Evolutionary conservation across 1,284 basidiomycete species (phyloP).

Genomic region (Ustilago xerochloae): DNA sequence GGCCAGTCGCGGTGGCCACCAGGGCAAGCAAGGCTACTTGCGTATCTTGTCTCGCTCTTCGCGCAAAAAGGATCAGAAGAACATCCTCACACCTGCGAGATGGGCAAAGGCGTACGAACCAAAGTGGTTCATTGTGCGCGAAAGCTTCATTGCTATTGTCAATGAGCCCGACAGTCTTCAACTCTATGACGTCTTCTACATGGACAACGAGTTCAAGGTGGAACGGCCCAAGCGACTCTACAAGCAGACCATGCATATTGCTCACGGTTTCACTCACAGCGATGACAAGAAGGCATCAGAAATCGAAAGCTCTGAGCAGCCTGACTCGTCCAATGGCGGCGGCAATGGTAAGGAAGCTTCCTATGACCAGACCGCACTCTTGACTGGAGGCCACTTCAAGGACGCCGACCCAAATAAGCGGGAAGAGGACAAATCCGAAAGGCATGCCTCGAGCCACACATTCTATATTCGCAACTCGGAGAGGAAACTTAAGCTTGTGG

Average conservation of each 20-base stretch:
- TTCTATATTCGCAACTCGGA: constrained; percentile 95
- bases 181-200: constrained; percentile 91
- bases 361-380: constrained; percentile 57
- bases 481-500: constrained; percentile 85
- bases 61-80: constrained; percentile 70
- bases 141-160: constrained; percentile 89
- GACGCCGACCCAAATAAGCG: constrained; percentile 36
- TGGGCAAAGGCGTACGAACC: constrained; percentile 78
- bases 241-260: constrained; percentile 65
- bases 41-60: constrained; percentile 70
- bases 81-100: constrained; percentile 70
- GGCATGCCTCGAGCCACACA: constrained; percentile 77
- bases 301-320: constrained; percentile 44
- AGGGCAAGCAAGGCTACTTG: constrained; percentile 86
- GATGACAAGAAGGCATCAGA: constrained; percentile 31
- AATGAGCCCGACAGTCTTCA: constrained; percentile 79
- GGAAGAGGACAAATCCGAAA: constrained; percentile 43
- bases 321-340: constrained; percentile 13
- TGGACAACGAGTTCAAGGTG: constrained; percentile 90
- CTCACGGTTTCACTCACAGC: constrained; percentile 49
- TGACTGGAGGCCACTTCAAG: constrained; percentile 61
- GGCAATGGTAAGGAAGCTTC: constrained; percentile 25
- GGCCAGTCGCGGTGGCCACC: constrained; percentile 81
- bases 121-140: constrained; percentile 93
- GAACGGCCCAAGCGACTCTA: constrained; percentile 72